Conservation (phyloP, 495 filamentous ascomycete genomes). For the Thermothielavioides terrestris region DNA sequence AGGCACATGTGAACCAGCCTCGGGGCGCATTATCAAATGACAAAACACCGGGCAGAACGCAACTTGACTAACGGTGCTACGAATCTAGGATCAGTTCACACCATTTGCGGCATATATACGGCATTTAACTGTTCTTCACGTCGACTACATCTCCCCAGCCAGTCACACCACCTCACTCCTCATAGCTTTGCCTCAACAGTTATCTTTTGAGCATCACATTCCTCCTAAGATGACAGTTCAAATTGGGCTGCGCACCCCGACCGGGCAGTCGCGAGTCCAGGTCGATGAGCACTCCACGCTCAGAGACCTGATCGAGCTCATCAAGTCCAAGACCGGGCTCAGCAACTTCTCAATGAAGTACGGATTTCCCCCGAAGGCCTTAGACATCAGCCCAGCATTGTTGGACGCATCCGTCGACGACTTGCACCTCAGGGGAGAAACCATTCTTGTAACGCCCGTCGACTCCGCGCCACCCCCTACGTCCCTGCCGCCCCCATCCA, state of each 20-base stretch:
- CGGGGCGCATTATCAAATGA: no score
- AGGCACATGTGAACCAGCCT: no score
- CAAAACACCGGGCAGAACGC: no score
- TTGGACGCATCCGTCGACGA: conserved; percentile 26
- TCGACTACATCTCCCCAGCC: no score
- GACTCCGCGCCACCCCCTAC: conserved; percentile 5
- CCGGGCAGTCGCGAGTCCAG: conserved; percentile 43
- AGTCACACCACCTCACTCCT: no score
- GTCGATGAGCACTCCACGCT: conserved; percentile 59
- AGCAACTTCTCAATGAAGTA: conserved; percentile 67
- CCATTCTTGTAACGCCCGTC: conserved; percentile 55
- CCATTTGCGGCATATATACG: no score
- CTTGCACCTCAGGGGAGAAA: conserved; percentile 72
- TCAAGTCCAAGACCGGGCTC: conserved; percentile 31
- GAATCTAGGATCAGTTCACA: no score
- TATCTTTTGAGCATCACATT: not conserved
- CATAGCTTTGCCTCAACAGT: no score
- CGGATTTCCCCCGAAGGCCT: conserved; percentile 71
- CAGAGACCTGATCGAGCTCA: conserved; percentile 35
- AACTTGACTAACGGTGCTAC: no score
- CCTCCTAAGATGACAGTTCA: conserved; percentile 24
- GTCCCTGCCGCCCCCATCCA: not conserved
- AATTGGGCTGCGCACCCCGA: conserved; percentile 31
- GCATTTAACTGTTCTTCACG: no score
- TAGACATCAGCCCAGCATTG: conserved; percentile 45